phyloP scores from a whole-genome alignment of 2,329 filamentous ascomycete genomes.

The Trichoderma harzianum region DNA sequence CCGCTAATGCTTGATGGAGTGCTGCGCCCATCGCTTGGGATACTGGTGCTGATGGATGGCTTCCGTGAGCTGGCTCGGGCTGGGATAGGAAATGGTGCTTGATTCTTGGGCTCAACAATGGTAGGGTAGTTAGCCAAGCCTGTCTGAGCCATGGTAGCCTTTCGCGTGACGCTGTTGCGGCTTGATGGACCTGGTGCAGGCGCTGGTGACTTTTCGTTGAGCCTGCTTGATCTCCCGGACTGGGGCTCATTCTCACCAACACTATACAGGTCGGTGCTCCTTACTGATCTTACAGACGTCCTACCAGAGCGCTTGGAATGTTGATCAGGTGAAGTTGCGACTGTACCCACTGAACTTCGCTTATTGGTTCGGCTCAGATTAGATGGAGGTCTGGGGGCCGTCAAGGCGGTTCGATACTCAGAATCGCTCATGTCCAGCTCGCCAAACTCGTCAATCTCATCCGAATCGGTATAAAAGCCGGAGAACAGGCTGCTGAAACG shows the following conservation, averaged over 20 bases:
- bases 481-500: constrained; percentile 83
- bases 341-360: constrained; percentile 40
- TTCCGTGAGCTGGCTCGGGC: constrained; percentile 82
- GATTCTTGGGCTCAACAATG: constrained; percentile 56
- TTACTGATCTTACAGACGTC: constrained; percentile 36
- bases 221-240: constrained; percentile 33
- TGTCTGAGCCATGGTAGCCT: constrained; percentile 75
- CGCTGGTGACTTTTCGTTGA: constrained; percentile 39
- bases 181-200: constrained; percentile 33
- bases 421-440: constrained; percentile 62
- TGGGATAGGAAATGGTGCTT: constrained; percentile 92
- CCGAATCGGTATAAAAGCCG: constrained; percentile 70
- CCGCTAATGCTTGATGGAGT: constrained; percentile 69
- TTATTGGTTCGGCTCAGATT: constrained; percentile 38
- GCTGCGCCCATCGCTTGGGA: constrained; percentile 58
- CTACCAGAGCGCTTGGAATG: constrained; percentile 26
- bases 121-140: constrained; percentile 71
- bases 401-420: constrained; percentile 64
- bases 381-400: constrained; percentile 55
- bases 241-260: constrained; percentile 32
- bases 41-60: constrained; percentile 62
- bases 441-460: constrained; percentile 61
- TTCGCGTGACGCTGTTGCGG: constrained; percentile 65
- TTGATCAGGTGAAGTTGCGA: constrained; percentile 44
- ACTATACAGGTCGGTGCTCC: constrained; percentile 45